These are phyloP conservation scores for Cymodocea nodosa DNA, from an alignment of 116 monocot species.

Conservation along the genomic window DNA sequence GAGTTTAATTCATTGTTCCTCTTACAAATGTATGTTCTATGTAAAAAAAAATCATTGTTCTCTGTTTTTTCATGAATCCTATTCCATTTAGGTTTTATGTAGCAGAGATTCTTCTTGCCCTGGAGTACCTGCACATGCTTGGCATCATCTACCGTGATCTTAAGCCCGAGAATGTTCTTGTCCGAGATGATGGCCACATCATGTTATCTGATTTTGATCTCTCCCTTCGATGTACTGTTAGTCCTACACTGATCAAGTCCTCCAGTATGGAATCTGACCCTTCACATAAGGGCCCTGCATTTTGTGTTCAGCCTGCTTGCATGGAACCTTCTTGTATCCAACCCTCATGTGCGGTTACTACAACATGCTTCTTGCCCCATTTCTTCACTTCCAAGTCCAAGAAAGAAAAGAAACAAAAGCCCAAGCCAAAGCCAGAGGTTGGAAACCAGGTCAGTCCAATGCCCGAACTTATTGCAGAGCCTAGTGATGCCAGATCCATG, in stretches of 20 bases:
- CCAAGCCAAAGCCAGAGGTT: constrained; percentile 13
- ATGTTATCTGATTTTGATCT: constrained; percentile 79
- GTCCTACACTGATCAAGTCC: constrained; percentile 45
- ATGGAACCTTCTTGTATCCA: constrained; percentile 52
- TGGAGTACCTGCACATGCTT: constrained; percentile 85
- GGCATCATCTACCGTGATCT: constrained; percentile 74
- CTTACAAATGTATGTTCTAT: too few relatives aligned
- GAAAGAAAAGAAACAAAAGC: constrained; percentile 11
- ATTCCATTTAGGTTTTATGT: constrained; percentile 43
- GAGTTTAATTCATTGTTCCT: too few relatives aligned
- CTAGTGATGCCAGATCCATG: constrained; percentile 47
- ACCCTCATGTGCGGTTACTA: constrained; percentile 9
- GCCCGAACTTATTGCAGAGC: constrained; percentile 49
- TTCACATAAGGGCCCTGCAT: constrained; percentile 16
- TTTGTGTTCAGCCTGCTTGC: constrained; percentile 45
- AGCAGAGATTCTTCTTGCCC: constrained; percentile 65
- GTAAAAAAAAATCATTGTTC: too few relatives aligned
- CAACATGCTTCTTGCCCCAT: constrained; percentile 40
- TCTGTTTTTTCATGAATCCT: too few relatives aligned
- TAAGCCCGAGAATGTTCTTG: constrained; percentile 70
- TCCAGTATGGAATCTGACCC: constrained; percentile 19
- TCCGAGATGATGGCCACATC: constrained; percentile 68
- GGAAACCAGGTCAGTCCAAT: constrained; percentile 44
- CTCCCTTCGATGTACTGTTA: constrained; percentile 43
- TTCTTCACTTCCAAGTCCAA: constrained; percentile 15